phyloP scores from a whole-genome alignment of 352 stramenopile genomes.

The Pythium rhizo-oryzae region DNA sequence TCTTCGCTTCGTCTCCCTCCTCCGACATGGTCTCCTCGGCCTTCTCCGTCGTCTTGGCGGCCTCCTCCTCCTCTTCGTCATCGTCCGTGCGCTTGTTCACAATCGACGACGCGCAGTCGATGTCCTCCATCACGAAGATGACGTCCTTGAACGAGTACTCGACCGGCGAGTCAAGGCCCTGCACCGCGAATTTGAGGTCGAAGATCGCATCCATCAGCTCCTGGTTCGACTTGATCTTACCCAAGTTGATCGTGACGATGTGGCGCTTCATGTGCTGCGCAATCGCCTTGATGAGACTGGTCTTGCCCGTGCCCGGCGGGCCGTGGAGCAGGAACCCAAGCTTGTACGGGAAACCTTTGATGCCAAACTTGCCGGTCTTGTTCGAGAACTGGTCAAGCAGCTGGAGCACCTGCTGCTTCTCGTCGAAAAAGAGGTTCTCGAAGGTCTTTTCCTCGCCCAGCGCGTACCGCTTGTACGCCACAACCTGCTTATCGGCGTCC shows the following conservation, averaged over 20 bases:
- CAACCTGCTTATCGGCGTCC: constrained; percentile 16
- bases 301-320: constrained; percentile 86
- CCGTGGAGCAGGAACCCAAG: constrained; percentile 83
- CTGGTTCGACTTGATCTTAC: constrained; percentile 83
- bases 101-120: constrained; percentile 84
- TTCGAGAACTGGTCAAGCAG: constrained; percentile 65
- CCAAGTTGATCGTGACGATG: constrained; percentile 73
- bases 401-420: constrained; percentile 61
- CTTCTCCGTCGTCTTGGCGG: not conserved
- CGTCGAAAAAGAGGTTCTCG: constrained; percentile 76
- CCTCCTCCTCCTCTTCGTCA: constrained; percentile 22
- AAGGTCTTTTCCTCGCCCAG: constrained; percentile 86
- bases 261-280: constrained; percentile 67
- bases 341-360: constrained; percentile 89
- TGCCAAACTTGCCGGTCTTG: constrained; percentile 75
- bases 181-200: constrained; percentile 67
- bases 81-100: constrained; percentile 45
- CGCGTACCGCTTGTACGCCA: constrained; percentile 65
- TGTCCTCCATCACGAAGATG: constrained; percentile 93
- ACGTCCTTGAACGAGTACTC: constrained; percentile 80
- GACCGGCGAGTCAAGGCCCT: constrained; percentile 64
- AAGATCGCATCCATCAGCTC: constrained; percentile 85
- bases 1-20: constrained; percentile 3
- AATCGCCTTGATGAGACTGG: constrained; percentile 82
- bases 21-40: constrained; percentile 11